Percentiles rank a stretch among this genome's conserved stretches.
Evolutionary conservation across 257 asterid species (phyloP).

Genomic region (Craterostigma plantagineum): DNA sequence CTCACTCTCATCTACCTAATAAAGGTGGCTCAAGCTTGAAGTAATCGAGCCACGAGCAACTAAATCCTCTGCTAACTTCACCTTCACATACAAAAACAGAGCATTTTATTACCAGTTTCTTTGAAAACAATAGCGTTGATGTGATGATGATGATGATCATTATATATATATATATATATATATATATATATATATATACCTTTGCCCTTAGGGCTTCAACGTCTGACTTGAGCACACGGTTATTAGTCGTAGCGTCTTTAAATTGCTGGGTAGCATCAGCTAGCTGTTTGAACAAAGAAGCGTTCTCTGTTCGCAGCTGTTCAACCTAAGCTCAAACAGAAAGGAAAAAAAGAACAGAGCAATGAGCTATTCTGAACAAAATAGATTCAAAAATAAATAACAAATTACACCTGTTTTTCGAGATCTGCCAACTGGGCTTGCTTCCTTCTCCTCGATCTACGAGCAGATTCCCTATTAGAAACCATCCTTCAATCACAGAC

Average conservation of each 20-base stretch:
- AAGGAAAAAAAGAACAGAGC: too few relatives aligned
- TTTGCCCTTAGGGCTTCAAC: conserved; percentile 95
- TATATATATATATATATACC: conserved; percentile 18
- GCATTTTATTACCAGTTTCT: too few relatives aligned
- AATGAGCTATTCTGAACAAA: too few relatives aligned
- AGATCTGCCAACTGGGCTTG: conserved; percentile 14
- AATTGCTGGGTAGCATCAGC: conserved; percentile 49
- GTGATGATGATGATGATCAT: too few relatives aligned
- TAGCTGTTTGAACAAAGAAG: conserved; percentile 45
- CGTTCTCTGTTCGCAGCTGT: conserved; percentile 38
- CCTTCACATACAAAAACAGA: conserved; percentile 16
- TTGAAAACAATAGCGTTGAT: too few relatives aligned
- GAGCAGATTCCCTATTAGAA: conserved; percentile 13
- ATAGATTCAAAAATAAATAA: too few relatives aligned
- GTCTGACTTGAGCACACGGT: conserved; percentile 74
- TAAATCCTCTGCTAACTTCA: conserved; percentile 48
- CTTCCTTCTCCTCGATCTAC: conserved; percentile 13
- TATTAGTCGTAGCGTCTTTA: conserved; percentile 62
- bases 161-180: too few relatives aligned
- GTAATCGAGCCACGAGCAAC: conserved; percentile 41
- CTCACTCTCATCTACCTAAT: too few relatives aligned
- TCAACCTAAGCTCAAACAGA: conserved; percentile 36
- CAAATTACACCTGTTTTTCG: conserved; percentile 4
- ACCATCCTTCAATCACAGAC: conserved; percentile 10
- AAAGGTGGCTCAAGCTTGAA: conserved; percentile 31